phyloP scores from a whole-genome alignment of 2,329 filamentous ascomycete genomes.

The Tolypocladium ophioglossoides region DNA sequence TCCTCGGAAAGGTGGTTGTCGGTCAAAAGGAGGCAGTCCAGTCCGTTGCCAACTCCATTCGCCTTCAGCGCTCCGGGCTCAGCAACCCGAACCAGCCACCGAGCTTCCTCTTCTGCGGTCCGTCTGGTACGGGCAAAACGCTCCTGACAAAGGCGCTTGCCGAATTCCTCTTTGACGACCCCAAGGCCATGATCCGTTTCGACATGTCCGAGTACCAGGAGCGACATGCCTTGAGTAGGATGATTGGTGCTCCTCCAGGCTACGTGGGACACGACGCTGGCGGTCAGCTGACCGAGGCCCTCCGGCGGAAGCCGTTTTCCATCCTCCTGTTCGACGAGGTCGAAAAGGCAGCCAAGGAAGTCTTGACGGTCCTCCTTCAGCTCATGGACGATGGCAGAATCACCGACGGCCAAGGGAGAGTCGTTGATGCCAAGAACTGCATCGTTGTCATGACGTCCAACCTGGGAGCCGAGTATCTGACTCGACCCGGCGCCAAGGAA shows the following conservation, averaged over 20 bases:
- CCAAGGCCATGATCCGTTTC: slow-evolving; percentile 96
- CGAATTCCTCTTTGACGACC: slow-evolving; percentile 95
- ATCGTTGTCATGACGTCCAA: slow-evolving; percentile 99
- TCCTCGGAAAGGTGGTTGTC: slow-evolving; percentile 73
- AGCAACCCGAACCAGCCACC: slow-evolving; percentile 94
- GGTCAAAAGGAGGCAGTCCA: slow-evolving; percentile 90
- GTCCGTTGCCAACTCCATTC: slow-evolving; percentile 91
- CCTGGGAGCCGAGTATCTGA: slow-evolving; percentile 86
- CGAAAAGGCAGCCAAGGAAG: slow-evolving; percentile 96
- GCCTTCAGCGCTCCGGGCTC: slow-evolving; percentile 87
- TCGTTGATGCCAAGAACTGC: slow-evolving; percentile 93
- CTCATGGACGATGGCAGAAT: slow-evolving; percentile 99
- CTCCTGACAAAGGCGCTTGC: slow-evolving; percentile 92
- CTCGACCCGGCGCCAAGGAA: slow-evolving; percentile 65
- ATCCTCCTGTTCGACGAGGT: slow-evolving; percentile 97
- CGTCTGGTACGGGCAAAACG: slow-evolving; percentile 96
- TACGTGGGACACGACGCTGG: slow-evolving; percentile 96
- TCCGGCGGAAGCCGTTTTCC: slow-evolving; percentile 91
- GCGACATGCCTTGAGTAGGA: slow-evolving; percentile 84
- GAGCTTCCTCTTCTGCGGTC: slow-evolving; percentile 97
- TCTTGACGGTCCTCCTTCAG: slow-evolving; percentile 93
- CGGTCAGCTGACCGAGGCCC: slow-evolving; percentile 88
- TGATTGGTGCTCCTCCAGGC: slow-evolving; percentile 95
- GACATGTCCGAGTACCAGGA: slow-evolving; percentile 99
- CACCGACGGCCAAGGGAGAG: slow-evolving; percentile 90